phyloP scores from a whole-genome alignment of 2,329 filamentous ascomycete species.

The Hyphodiscus sp. region DNA sequence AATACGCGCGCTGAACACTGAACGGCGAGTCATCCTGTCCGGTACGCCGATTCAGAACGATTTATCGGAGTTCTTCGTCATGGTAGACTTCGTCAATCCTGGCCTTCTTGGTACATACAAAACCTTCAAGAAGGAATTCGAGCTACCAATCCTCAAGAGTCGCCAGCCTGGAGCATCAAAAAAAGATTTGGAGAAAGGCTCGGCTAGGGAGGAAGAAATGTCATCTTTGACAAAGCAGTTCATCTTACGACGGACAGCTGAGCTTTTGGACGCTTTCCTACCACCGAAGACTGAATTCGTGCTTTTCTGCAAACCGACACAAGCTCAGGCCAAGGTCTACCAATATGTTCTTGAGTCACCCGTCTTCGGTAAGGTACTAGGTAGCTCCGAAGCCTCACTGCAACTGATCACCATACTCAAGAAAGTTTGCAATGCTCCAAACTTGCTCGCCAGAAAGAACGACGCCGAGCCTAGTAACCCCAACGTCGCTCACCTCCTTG shows the following conservation, averaged over 20 bases:
- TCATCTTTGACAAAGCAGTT: slow-evolving; percentile 86
- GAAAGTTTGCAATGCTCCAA: slow-evolving; percentile 68
- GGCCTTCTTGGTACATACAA: slow-evolving; percentile 90
- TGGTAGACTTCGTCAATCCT: slow-evolving; percentile 88
- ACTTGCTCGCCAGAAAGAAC: slow-evolving; percentile 47
- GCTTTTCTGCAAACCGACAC: slow-evolving; percentile 83
- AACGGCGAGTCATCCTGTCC: slow-evolving; percentile 28
- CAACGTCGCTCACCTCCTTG: slow-evolving; percentile 38
- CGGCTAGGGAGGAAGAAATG: slow-evolving; percentile 78
- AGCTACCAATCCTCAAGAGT: slow-evolving; percentile 78
- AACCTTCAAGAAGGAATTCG: slow-evolving; percentile 92
- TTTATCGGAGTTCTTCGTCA: slow-evolving; percentile 84
- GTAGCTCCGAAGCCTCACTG: slow-evolving; percentile 55
- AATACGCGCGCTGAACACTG: slow-evolving; percentile 80
- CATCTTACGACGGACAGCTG: slow-evolving; percentile 79
- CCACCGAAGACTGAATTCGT: slow-evolving; percentile 97
- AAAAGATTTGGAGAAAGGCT: slow-evolving; percentile 63
- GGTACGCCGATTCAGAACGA: slow-evolving; percentile 96
- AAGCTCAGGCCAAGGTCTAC: slow-evolving; percentile 86
- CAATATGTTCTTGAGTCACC: slow-evolving; percentile 58
- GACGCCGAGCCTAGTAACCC: slow-evolving; percentile 29
- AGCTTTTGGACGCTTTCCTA: slow-evolving; percentile 79
- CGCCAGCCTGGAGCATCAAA: slow-evolving; percentile 44
- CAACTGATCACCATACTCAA: slow-evolving; percentile 68
- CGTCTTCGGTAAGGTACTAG: slow-evolving; percentile 54